Percentiles rank a stretch among this genome's conserved stretches.
phyloP scores from a whole-genome alignment of 495 filamentous ascomycete genomes.

The Schizothecium vesticola region DNA sequence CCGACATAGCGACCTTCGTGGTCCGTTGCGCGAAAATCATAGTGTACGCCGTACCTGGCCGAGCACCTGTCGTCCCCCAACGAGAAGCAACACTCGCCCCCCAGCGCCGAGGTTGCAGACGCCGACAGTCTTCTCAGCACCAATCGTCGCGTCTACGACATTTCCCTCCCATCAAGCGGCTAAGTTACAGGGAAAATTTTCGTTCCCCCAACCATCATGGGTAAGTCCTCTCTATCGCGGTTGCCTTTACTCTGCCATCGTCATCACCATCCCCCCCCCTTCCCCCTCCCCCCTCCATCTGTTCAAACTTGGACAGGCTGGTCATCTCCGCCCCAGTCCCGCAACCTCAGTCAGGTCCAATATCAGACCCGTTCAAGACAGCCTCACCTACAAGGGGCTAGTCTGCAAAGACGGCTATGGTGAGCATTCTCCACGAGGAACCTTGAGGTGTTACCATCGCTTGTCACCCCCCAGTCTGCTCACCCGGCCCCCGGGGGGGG shows the following conservation, averaged over 20 bases:
- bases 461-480: constrained; percentile 25
- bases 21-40: constrained; percentile 25
- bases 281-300: background rate
- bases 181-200: constrained; percentile 36
- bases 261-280: background rate
- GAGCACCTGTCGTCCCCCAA: constrained; percentile 21
- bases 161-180: constrained; percentile 34
- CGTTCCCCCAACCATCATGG: constrained; percentile 34
- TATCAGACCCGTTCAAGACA: constrained; percentile 16
- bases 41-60: constrained; percentile 20
- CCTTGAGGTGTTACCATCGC: constrained; percentile 36
- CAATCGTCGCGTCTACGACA: constrained; percentile 33
- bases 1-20: constrained; percentile 12
- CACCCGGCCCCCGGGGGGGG: constrained; percentile 15
- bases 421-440: constrained; percentile 24
- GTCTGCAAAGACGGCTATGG: constrained; percentile 20
- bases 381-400: constrained; percentile 3
- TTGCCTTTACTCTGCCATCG: constrained; percentile 6
- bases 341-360: constrained; percentile 6
- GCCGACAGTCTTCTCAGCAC: constrained; percentile 17
- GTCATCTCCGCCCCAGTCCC: background rate
- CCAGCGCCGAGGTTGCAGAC: constrained; percentile 23
- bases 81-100: constrained; percentile 14
- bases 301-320: background rate
- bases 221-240: constrained; percentile 32